Evolutionary conservation across 441 rosid species (phyloP).

Genomic region (Theobroma grandiflorum): DNA sequence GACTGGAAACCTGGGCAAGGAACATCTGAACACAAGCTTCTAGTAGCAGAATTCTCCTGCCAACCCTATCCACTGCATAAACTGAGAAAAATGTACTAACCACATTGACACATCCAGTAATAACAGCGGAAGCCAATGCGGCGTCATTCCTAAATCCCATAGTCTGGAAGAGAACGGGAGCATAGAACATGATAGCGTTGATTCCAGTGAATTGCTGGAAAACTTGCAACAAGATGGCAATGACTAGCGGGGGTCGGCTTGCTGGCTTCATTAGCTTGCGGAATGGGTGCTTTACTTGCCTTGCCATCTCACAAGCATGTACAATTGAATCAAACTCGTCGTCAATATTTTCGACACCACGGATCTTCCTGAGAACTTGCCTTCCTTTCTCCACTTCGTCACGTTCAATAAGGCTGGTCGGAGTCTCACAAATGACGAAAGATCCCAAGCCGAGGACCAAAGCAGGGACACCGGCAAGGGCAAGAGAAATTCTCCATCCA

Average conservation of each 20-base stretch:
- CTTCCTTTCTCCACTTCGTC: conserved; percentile 48
- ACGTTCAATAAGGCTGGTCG: conserved; percentile 68
- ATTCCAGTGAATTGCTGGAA: conserved; percentile 37
- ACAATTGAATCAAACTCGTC: conserved; percentile 54
- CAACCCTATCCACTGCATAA: conserved; percentile 20
- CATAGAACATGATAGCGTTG: conserved; percentile 33
- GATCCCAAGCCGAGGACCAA: conserved; percentile 58
- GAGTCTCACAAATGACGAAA: conserved; percentile 62
- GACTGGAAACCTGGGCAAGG: conserved; percentile 36
- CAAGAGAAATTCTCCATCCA: conserved; percentile 71
- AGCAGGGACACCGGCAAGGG: conserved; percentile 61
- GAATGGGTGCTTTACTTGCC: conserved; percentile 51
- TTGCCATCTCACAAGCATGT: conserved; percentile 53
- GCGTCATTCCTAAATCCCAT: conserved; percentile 31
- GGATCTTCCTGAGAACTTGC: conserved; percentile 54
- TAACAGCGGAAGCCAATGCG: conserved; percentile 23
- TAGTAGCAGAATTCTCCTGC: conserved; percentile 36
- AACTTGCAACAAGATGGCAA: conserved; percentile 50
- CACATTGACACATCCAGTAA: conserved; percentile 32
- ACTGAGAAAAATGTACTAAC: conserved; percentile 19
- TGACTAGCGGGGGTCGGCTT: conserved; percentile 60
- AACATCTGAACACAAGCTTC: conserved; percentile 57
- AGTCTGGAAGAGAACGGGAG: conserved; percentile 30
- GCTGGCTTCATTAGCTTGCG: conserved; percentile 45
- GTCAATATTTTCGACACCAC: conserved; percentile 59